Conservation (phyloP, 2,329 filamentous ascomycete genomes). For the Phaeosphaeria sp. region DNA sequence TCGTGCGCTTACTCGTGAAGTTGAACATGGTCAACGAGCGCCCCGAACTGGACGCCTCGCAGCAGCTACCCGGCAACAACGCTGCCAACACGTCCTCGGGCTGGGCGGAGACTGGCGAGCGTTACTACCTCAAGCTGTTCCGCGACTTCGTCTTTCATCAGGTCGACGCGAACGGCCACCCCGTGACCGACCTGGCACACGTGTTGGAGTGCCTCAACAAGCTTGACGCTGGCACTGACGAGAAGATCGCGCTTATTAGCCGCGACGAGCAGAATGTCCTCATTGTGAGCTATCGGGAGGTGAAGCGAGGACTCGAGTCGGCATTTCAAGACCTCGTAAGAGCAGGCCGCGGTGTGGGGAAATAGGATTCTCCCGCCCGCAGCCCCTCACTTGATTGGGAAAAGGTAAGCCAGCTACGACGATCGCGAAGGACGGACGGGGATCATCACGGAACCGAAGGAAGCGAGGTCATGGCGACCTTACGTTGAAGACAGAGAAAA, state of each 20-base stretch:
- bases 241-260: slow-evolving; percentile 84
- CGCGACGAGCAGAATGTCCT: slow-evolving; percentile 90
- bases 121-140: slow-evolving; percentile 93
- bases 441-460: not conserved
- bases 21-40: slow-evolving; percentile 89
- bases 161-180: slow-evolving; percentile 82
- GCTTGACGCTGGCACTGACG: slow-evolving; percentile 86
- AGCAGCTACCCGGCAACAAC: slow-evolving; percentile 46
- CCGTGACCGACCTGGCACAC: slow-evolving; percentile 86
- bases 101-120: slow-evolving; percentile 93
- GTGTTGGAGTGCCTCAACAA: slow-evolving; percentile 89
- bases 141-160: slow-evolving; percentile 98
- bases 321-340: slow-evolving; percentile 64
- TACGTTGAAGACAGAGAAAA: not conserved
- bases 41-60: slow-evolving; percentile 79
- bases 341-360: slow-evolving; percentile 39
- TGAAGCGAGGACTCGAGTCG: slow-evolving; percentile 71
- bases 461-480: not conserved
- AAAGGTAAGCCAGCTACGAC: not conserved
- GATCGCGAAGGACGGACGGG: not conserved
- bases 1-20: slow-evolving; percentile 82
- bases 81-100: slow-evolving; percentile 48
- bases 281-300: slow-evolving; percentile 86
- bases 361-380: slow-evolving; percentile 25
- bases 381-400: slow-evolving; percentile 9